Conservation (phyloP, 768 basidiomycete species). For the Lentinula boryana region DNA sequence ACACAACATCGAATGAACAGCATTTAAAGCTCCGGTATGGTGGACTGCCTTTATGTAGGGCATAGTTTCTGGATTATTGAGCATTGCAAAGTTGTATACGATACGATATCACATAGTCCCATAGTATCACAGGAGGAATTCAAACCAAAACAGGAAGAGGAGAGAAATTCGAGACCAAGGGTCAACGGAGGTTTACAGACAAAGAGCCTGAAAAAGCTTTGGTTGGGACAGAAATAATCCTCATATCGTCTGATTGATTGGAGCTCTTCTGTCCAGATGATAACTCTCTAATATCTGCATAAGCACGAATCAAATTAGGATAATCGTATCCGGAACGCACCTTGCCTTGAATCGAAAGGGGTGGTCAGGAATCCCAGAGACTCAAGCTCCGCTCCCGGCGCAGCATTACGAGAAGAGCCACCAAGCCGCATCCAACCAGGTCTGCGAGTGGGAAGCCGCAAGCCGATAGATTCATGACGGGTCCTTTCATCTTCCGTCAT, state of each 20-base stretch:
- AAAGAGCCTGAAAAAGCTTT: neutral
- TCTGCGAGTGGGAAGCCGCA: neutral
- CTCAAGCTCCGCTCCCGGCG: neutral
- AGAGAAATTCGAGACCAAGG: neutral
- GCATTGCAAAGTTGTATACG: too few relatives aligned
- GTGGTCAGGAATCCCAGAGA: neutral
- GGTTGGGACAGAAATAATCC: neutral
- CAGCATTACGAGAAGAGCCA: neutral
- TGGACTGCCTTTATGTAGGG: too few relatives aligned
- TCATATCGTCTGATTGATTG: neutral
- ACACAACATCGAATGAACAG: too few relatives aligned
- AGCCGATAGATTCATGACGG: neutral
- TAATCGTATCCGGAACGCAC: slow-evolving; percentile 16
- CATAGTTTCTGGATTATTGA: too few relatives aligned
- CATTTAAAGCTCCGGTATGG: too few relatives aligned
- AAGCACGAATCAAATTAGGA: neutral
- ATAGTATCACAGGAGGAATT: too few relatives aligned
- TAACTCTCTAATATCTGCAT: neutral
- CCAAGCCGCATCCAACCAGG: neutral
- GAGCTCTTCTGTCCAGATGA: neutral
- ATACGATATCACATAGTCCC: too few relatives aligned
- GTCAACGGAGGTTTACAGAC: neutral
- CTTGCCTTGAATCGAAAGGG: neutral
- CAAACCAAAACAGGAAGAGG: too few relatives aligned
- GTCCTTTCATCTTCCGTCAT: neutral